Base-by-base conservation (phyloP, 139 green algal genomes). In the Chlorella sorokiniana region DNA sequence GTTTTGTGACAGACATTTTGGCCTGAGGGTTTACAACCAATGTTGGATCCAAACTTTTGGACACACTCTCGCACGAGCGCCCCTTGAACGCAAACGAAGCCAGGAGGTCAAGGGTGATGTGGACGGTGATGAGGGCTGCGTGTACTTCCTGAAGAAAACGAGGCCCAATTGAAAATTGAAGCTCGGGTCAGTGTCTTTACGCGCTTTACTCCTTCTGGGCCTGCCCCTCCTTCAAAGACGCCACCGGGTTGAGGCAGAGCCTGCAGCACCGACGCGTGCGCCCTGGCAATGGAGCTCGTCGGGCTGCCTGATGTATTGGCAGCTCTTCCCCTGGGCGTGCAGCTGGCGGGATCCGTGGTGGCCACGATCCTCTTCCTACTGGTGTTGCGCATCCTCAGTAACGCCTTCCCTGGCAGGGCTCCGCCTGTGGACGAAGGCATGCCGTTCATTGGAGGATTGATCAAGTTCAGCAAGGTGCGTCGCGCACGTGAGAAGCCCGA, bases 401-500 rank as follows among this genome's bases (percentile, higher is more conserved):
- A 92, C n/a, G 63, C 40, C 16, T 73, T 89, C 22, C 83, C 52
- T 4, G 76, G 76, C 44, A 88, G 73, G 62, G 52, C 71, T 25
- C 96, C 96, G 1, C 96, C 96, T 0, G 70, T 97, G 0, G 92
- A 97, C 23, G 92, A 96, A 78, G 91, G 90, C 42, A 78, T 98
- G 2, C 96, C 96, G 4, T 94, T 98, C 77, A 84, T 99, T n/a
- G 96, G 96, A 38, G 96, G 96, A 31, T 78, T 99, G 59, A 45
- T 99, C 27, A 96, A 97, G 86, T 99, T 99, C 82, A 51, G 82
- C 29, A 89, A 92, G 89, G 94, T 96, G 63, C 65, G 91, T 41
- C 29, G 35, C 38, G 9, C 40, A 25, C 40, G 35, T 35, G 11
- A 33, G 35, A 33, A 7, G 54, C 20, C 59, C 18, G 59, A 9